Evolutionary conservation across 352 stramenopile genomes (phyloP).

Genomic region (Pythium brassicae): DNA sequence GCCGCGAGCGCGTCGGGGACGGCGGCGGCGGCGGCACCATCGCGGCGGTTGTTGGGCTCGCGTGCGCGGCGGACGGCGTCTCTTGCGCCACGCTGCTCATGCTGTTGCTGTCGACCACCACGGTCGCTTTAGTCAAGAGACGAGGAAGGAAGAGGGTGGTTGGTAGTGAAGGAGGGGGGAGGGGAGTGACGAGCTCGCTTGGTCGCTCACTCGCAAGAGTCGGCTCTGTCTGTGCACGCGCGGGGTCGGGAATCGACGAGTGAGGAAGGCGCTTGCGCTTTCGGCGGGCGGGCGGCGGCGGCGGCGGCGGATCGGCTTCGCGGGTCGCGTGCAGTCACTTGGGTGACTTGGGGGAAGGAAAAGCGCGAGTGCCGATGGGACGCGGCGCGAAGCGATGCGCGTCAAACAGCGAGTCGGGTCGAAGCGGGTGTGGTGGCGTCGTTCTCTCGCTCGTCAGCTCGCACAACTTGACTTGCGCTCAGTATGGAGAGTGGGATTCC

Average conservation of each 20-base stretch:
- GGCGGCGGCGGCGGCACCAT: background rate
- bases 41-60: background rate
- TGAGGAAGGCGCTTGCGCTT: background rate
- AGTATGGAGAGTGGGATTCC: constrained; percentile 2
- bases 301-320: too few relatives aligned
- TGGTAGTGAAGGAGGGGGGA: too few relatives aligned
- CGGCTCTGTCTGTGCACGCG: background rate
- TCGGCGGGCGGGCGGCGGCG: background rate
- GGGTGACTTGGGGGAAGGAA: background rate
- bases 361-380: constrained; percentile 2
- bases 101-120: background rate
- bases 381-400: constrained; percentile 3
- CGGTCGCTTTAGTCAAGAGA: background rate
- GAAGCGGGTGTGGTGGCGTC: background rate
- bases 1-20: constrained; percentile 43
- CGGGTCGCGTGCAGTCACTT: background rate
- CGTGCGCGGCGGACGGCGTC: background rate
- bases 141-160: background rate
- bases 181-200: background rate
- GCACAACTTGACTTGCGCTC: background rate
- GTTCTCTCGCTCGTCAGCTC: background rate
- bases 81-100: too few relatives aligned
- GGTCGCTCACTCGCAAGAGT: too few relatives aligned
- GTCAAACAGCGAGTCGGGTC: background rate
- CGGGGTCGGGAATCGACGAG: background rate